Percentiles rank a stretch among this genome's conserved stretches.
phyloP scores from a whole-genome alignment of 2,329 filamentous ascomycete species.

The Pyrenochaeta sp. region DNA sequence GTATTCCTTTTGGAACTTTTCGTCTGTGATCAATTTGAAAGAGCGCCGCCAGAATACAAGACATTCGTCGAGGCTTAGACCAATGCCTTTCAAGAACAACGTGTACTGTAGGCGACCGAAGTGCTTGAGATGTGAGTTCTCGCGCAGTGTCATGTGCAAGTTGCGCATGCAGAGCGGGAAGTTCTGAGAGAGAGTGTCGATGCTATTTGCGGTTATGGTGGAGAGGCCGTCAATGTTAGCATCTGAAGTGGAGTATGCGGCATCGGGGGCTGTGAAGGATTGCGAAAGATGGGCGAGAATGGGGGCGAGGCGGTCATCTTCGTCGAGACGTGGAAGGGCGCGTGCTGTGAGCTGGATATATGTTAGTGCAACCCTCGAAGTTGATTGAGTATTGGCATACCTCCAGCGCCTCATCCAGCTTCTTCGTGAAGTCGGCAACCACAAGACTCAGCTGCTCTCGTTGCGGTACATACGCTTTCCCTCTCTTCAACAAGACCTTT shows the following conservation, averaged over 20 bases:
- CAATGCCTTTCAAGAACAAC: slow-evolving; percentile 95
- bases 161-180: slow-evolving; percentile 96
- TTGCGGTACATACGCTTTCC: slow-evolving; percentile 77
- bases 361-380: slow-evolving; percentile 4
- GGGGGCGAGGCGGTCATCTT: slow-evolving; percentile 87
- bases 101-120: slow-evolving; percentile 93
- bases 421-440: slow-evolving; percentile 81
- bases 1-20: slow-evolving; percentile 97
- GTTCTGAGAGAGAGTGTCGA: slow-evolving; percentile 78
- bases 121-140: slow-evolving; percentile 92
- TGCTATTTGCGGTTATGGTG: slow-evolving; percentile 64
- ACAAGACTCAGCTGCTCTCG: slow-evolving; percentile 90
- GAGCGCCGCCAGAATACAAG: slow-evolving; percentile 88
- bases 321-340: slow-evolving; percentile 88
- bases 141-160: slow-evolving; percentile 83
- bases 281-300: slow-evolving; percentile 87
- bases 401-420: slow-evolving; percentile 84
- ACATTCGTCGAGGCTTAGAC: slow-evolving; percentile 88
- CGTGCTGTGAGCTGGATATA: slow-evolving; percentile 77
- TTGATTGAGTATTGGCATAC: slow-evolving; percentile 55
- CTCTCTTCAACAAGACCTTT: slow-evolving; percentile 71
- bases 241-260: slow-evolving; percentile 75
- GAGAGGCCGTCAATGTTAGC: slow-evolving; percentile 81
- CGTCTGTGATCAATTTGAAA: slow-evolving; percentile 89
- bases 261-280: slow-evolving; percentile 92